Evolutionary conservation across 768 basidiomycete species (phyloP).

Genomic region (Mrakia hoshinonis): DNA sequence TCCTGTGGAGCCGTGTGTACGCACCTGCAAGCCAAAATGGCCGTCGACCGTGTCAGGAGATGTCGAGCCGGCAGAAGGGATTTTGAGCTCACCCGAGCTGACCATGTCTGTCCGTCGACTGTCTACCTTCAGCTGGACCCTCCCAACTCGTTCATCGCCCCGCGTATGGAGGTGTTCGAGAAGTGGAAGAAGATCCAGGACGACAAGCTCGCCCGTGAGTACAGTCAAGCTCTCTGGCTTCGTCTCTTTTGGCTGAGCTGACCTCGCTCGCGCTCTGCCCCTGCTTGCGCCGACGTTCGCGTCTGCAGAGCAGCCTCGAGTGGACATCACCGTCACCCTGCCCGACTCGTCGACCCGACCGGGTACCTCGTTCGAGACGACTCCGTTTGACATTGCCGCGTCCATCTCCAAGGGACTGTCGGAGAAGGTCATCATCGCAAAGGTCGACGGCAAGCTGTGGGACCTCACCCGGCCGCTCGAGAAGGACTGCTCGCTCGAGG

Average conservation of each 20-base stretch:
- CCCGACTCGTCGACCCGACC: slow-evolving; percentile 76
- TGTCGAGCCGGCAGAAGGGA: not conserved
- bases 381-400: slow-evolving; percentile 82
- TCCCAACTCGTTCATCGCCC: slow-evolving; percentile 28
- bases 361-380: slow-evolving; percentile 88
- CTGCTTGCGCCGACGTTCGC: slow-evolving; percentile 41
- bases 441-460: slow-evolving; percentile 77
- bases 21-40: too few species aligned
- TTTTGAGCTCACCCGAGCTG: slow-evolving; percentile 1
- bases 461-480: slow-evolving; percentile 94
- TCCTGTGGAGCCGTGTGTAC: too few species aligned
- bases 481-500: slow-evolving; percentile 62
- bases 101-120: not conserved
- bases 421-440: slow-evolving; percentile 84
- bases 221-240: not conserved
- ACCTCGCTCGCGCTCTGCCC: not conserved
- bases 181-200: slow-evolving; percentile 27
- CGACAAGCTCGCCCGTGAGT: slow-evolving; percentile 28
- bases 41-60: not conserved
- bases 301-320: slow-evolving; percentile 56
- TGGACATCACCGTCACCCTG: slow-evolving; percentile 72
- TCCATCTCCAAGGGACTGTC: slow-evolving; percentile 76
- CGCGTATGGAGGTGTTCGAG: slow-evolving; percentile 26
- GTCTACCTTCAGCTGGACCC: slow-evolving; percentile 21
- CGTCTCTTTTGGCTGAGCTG: not conserved